Base-by-base conservation (phyloP, 2,329 filamentous ascomycete genomes). In the Epichloe sp. region DNA sequence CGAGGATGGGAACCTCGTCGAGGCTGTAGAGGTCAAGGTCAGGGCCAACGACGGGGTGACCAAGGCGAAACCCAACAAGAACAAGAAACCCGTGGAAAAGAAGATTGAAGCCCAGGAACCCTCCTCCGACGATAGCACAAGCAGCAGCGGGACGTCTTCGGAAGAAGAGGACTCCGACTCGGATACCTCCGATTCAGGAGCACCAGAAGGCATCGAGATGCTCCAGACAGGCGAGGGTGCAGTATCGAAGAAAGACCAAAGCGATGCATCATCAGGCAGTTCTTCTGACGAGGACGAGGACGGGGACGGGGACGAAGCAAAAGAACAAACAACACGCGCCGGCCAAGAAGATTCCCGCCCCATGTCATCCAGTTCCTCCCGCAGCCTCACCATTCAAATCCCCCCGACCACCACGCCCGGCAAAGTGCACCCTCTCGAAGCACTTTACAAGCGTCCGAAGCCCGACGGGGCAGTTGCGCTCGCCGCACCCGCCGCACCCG, bases 361-460 rank as follows among this genome's bases (percentile, higher is more conserved):
- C 36, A 15, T 71, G 54, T 79, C 77, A 1, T 74, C 77, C 3
- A 65, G 71, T 45, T 78, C 76, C 11, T 62, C 70, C 36, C 71
- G 67, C 53, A 73, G 68, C 58, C 65, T 83, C 43, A 75, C 72
- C 26, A 78, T 82, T 63, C 75, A 74, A 58, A 78, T 79, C 51
- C 75, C 75, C 31, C 68, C 75, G 26, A 68, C 72, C 19, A 71
- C 72, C 5, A 70, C 76, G 0, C 64, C 68, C 48, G 72, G 77
- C 4, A 66, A 68, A 52, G 72, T 95, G 0, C 91, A 97, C 58
- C 91, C 93, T 0, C 76, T 97, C 1, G 90, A 97, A 71, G 88
- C 88, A 0, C 77, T 97, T 2, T 98, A 94, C 75, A 97, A 96
- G 69, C 80, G 80, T 4, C 68, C 79, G 34, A 76, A 79, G 37